Evolutionary conservation across 768 basidiomycete genomes (phyloP), one percentile per base, ranked within the genome.

Genomic region (Tylopilus intermedius): DNA sequence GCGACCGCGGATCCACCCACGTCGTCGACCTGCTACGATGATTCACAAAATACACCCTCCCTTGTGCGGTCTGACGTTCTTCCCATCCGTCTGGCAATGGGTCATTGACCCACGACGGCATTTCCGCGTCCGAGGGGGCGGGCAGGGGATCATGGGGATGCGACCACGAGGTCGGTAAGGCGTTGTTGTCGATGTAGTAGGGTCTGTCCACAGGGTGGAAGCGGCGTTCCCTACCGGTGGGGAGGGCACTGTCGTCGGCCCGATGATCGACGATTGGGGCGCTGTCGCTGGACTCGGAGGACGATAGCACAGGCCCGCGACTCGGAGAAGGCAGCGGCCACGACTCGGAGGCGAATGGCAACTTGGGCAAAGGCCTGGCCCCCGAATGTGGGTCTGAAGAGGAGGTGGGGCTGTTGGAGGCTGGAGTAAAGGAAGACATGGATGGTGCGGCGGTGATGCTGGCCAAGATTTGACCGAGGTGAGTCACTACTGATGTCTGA

Each of bases 41-140:
- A n/a, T 38, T 1, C 8, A 38, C 37, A 38, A 38, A 38, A 6
- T 38, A 38, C 37, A 7, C 7, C 37, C 6, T 6, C 33, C 33
- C 33, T 15, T 4, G 13, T 13, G 11, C 13, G 14, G 11, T 11
- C 13, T 14, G 13, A 2, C 33, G 33, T 35, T 35, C 18, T 71
- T 94, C 92, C 91, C 91, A 94, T 54, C 91, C 92, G 37, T 84
- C 86, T 3, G 92, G 92, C 30, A 94, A 75, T 6, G 88, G 83
- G 0, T 91, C 90, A 58, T 86, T 74, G 55, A 83, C 69, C 49
- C 13, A 35, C 8, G 33, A 35, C 33, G 10, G 13, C 33, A 11
- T 11, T 5, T 73, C n/a, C 30, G 30, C 7, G 30, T 30, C 7
- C 8, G 30, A 30, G 9, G 30, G 9, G 30, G 30, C 4, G 2